These are phyloP conservation scores for Solanum arcanum DNA, from an alignment of 257 asterid genomes.

Conservation along the genomic window DNA sequence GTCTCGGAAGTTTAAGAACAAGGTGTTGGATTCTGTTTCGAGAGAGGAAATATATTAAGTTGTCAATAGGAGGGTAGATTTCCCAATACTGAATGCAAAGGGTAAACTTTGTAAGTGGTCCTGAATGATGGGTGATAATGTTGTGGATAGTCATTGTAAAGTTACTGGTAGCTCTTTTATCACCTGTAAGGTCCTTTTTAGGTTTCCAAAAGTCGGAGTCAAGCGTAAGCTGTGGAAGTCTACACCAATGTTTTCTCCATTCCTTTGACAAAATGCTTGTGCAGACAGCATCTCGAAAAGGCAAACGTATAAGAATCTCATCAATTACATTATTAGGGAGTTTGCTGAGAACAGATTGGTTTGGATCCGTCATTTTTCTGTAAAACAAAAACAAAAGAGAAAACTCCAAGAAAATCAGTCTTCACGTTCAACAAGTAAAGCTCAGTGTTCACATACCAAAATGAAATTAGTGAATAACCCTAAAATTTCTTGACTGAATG, in stretches of 20 bases:
- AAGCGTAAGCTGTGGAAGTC: not conserved
- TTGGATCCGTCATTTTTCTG: not conserved
- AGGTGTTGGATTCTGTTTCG: not conserved
- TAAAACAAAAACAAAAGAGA: not conserved
- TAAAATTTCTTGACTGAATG: not conserved
- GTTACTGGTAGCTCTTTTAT: not conserved
- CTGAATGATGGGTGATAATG: not conserved
- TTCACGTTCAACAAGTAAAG: not conserved
- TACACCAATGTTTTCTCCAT: not conserved
- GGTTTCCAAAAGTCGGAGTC: not conserved
- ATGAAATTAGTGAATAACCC: not conserved
- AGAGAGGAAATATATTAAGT: not conserved
- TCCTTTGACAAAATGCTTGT: not conserved
- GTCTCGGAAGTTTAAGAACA: not conserved
- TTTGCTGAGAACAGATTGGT: not conserved
- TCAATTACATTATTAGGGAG: not conserved
- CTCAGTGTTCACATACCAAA: not conserved
- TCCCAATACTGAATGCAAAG: not conserved
- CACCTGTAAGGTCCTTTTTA: not conserved
- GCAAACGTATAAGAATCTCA: not conserved
- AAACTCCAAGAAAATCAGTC: not conserved
- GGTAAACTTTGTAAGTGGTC: not conserved
- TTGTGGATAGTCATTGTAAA: not conserved
- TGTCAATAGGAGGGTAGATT: not conserved
- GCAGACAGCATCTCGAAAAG: not conserved